phyloP scores from a whole-genome alignment of 768 basidiomycete genomes.

The Tricholoma flavovirens region DNA sequence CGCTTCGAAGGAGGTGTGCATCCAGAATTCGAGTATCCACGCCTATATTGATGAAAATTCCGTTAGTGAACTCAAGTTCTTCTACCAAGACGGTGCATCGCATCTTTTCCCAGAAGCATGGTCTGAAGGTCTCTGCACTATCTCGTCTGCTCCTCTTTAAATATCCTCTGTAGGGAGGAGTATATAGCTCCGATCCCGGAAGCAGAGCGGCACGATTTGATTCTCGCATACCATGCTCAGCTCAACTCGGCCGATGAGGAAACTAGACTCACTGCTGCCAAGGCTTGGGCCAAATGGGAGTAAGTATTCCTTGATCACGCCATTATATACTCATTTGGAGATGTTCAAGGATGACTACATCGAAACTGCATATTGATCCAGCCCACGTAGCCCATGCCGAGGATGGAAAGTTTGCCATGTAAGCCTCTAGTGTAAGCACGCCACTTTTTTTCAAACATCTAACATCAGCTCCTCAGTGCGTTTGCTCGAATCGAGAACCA shows the following conservation, averaged over 20 bases:
- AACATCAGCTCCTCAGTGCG: slow-evolving; percentile 39
- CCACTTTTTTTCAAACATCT: not conserved
- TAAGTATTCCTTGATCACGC: slow-evolving; percentile 31
- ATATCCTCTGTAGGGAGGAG: slow-evolving; percentile 56
- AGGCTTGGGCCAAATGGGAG: slow-evolving; percentile 92
- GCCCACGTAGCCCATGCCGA: slow-evolving; percentile 63
- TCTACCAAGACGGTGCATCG: slow-evolving; percentile 84
- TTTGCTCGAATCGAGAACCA: slow-evolving; percentile 90
- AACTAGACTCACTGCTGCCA: slow-evolving; percentile 62
- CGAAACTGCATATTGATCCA: slow-evolving; percentile 65
- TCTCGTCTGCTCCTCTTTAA: not conserved
- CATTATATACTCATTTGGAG: not conserved
- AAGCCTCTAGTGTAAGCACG: slow-evolving; percentile 20
- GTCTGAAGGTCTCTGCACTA: slow-evolving; percentile 32
- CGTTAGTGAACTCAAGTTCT: slow-evolving; percentile 74
- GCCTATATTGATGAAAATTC: not conserved
- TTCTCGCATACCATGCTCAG: slow-evolving; percentile 78
- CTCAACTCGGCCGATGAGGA: slow-evolving; percentile 69
- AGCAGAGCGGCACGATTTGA: slow-evolving; percentile 69
- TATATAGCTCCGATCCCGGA: slow-evolving; percentile 80
- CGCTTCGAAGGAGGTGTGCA: slow-evolving; percentile 65
- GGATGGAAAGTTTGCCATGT: slow-evolving; percentile 74
- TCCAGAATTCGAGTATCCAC: not conserved
- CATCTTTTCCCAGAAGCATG: slow-evolving; percentile 87
- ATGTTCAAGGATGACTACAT: slow-evolving; percentile 74